A percentile compares a stretch with the other conserved stretches of the same genome.
phyloP scores from a whole-genome alignment of 2,329 filamentous ascomycete genomes.

The Leptographium flavum region DNA sequence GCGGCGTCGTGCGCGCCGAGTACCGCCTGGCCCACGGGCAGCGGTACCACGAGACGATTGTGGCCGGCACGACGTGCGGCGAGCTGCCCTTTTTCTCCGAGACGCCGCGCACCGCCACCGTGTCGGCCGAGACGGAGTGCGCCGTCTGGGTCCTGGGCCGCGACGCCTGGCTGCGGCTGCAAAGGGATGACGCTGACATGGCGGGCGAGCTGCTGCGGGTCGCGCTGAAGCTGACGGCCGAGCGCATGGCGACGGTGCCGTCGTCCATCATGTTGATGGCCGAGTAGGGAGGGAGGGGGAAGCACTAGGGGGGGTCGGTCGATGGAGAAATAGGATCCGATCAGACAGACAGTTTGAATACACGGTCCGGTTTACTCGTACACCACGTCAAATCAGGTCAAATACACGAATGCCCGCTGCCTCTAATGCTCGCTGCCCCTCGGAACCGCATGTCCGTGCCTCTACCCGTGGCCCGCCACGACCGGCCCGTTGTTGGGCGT shows the following conservation, averaged over 20 bases:
- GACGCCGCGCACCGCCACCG: conserved; percentile 74
- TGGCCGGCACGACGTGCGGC: conserved; percentile 87
- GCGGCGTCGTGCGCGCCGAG: conserved; percentile 76
- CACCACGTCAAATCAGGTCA: too few relatives aligned
- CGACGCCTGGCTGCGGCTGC: conserved; percentile 57
- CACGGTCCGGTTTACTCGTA: too few relatives aligned
- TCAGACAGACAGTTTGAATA: too few relatives aligned
- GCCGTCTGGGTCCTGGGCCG: conserved; percentile 70
- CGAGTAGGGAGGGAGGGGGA: not conserved
- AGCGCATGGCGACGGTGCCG: conserved; percentile 51
- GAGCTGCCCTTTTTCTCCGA: conserved; percentile 94
- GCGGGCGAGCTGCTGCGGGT: conserved; percentile 74
- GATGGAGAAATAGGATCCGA: too few relatives aligned
- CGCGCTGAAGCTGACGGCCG: conserved; percentile 84
- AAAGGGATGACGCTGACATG: conserved; percentile 59
- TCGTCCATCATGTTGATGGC: conserved; percentile 13
- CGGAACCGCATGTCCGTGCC: too few relatives aligned
- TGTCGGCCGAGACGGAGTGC: conserved; percentile 67
- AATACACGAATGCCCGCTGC: too few relatives aligned
- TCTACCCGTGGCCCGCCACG: conserved; percentile 28
- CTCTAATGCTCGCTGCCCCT: too few relatives aligned
- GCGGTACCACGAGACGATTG: conserved; percentile 76
- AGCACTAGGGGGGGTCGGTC: too few relatives aligned
- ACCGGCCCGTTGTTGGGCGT: conserved; percentile 22
- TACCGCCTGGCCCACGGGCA: conserved; percentile 78